A percentile compares a stretch with the other conserved stretches of the same genome.
Conservation (phyloP, 2,329 filamentous ascomycete genomes). For the Diaporthe citri region DNA sequence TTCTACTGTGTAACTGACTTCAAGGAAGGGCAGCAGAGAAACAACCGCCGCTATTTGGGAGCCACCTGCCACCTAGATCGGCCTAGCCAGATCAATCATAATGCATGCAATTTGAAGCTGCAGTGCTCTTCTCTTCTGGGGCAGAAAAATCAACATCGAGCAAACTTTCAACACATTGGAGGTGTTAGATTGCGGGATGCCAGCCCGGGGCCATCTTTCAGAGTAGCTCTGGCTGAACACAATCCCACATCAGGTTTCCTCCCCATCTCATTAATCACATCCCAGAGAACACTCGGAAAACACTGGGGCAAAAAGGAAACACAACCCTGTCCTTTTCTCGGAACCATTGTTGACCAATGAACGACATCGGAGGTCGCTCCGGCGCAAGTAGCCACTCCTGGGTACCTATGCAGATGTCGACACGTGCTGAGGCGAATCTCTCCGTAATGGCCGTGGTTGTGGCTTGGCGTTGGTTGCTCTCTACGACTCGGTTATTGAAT, state of each 20-base stretch:
- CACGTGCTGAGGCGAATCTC: not conserved
- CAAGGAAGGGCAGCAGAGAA: not conserved
- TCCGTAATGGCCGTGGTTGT: not conserved
- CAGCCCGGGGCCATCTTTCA: not conserved
- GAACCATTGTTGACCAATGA: not conserved
- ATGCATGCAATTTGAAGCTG: not conserved
- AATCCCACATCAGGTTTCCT: not conserved
- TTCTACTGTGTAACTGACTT: not conserved
- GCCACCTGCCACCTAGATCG: not conserved
- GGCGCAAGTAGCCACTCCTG: not conserved
- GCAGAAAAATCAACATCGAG: no score
- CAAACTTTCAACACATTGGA: not conserved
- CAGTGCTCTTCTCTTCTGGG: no score
- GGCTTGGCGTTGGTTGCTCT: not conserved
- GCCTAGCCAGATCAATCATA: not conserved
- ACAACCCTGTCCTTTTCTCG: not conserved
- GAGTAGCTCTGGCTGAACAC: not conserved
- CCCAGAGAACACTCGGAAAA: not conserved
- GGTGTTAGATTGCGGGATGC: no score
- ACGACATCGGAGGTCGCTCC: not conserved
- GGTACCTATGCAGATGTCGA: no score
- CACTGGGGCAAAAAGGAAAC: not conserved
- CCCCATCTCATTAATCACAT: no score
- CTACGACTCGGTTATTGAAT: not conserved
- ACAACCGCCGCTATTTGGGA: not conserved